Conservation (phyloP, 129 eudicot species). For the Helianthus annuus region DNA sequence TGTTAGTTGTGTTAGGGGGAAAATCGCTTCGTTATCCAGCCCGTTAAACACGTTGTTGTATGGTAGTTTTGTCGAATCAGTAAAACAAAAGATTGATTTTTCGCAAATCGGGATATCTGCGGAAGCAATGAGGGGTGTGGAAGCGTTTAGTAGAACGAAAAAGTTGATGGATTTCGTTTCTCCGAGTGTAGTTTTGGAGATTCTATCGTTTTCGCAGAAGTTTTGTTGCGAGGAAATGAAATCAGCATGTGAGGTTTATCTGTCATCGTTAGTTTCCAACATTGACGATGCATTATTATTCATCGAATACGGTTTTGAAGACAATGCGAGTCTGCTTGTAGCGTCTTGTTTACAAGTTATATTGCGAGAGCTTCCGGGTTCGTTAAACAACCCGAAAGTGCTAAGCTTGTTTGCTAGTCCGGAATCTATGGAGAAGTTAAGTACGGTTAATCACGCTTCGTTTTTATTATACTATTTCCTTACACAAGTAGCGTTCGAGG, state of each 20-base stretch:
- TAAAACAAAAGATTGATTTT: conserved; percentile 51
- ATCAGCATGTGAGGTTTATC: conserved; percentile 48
- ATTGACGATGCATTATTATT: conserved; percentile 57
- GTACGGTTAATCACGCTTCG: conserved; percentile 55
- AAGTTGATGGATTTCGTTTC: conserved; percentile 35
- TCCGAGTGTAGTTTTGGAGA: conserved; percentile 52
- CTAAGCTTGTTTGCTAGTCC: conserved; percentile 50
- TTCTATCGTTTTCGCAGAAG: conserved; percentile 60
- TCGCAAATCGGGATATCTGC: conserved; percentile 56
- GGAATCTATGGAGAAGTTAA: conserved; percentile 53
- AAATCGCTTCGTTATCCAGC: conserved; percentile 58
- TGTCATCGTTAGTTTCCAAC: conserved; percentile 46
- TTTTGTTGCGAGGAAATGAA: conserved; percentile 79
- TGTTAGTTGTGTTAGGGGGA: conserved; percentile 49
- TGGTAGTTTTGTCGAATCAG: conserved; percentile 62
- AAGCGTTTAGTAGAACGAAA: conserved; percentile 50
- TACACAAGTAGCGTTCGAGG: conserved; percentile 66
- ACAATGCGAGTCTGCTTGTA: conserved; percentile 51
- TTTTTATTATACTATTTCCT: conserved; percentile 65
- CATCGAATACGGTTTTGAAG: conserved; percentile 70
- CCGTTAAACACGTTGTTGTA: conserved; percentile 58
- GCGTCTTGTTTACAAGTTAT: conserved; percentile 74
- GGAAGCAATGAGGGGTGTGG: conserved; percentile 61
- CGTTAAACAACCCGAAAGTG: conserved; percentile 47
- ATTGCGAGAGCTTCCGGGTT: conserved; percentile 62